Evolutionary conservation across 148 eudicot genomes (phyloP).

Genomic region (Heliosperma pusillum): DNA sequence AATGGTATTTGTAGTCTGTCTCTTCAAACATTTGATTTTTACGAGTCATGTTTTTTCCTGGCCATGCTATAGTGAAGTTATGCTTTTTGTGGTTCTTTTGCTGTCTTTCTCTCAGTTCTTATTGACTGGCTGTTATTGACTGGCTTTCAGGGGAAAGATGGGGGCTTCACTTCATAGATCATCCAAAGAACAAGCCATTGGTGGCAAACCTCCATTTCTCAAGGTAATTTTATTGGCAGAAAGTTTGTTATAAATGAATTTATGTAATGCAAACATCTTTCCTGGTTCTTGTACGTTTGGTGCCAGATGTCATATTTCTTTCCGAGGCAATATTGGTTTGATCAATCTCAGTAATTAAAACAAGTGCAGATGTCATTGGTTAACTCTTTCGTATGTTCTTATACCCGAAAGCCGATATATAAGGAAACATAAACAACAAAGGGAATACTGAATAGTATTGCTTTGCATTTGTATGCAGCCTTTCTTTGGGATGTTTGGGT

Average conservation of each 20-base stretch:
- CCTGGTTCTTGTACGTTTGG: neutral
- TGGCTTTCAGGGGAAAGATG: conserved; percentile 58
- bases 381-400: no score
- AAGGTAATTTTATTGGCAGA: conserved; percentile 33
- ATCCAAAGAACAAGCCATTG: conserved; percentile 46
- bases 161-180: conserved; percentile 67
- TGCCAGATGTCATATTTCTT: neutral
- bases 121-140: neutral
- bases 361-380: no score
- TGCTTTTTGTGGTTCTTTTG: neutral
- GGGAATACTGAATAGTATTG: no score
- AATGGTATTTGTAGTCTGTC: conserved; percentile 44
- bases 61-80: neutral
- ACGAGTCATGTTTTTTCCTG: neutral
- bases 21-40: neutral
- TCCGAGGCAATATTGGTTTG: neutral
- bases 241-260: neutral
- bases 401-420: no score
- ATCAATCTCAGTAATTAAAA: no score
- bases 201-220: conserved; percentile 72
- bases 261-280: neutral
- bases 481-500: conserved; percentile 84
- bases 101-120: neutral
- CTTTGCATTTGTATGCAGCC: conserved; percentile 48
- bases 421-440: no score